Base-by-base conservation (phyloP, 2,329 filamentous ascomycete species). In the Fusarium stilboides region DNA sequence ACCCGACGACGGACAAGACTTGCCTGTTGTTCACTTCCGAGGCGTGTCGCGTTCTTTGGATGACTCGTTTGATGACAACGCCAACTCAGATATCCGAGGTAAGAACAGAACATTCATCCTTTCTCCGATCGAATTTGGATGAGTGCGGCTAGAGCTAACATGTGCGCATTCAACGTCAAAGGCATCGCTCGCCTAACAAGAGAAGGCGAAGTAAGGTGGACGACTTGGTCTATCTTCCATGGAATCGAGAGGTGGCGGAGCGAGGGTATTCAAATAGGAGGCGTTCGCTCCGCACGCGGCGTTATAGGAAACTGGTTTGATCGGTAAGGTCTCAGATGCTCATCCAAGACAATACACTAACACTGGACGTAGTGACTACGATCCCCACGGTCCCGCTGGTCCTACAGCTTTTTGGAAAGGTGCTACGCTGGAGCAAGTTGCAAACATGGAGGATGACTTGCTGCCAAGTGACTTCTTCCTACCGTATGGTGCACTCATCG, bases 381-480 rank as follows among this genome's bases (percentile, higher is more conserved):
- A 92, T 65, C 77, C 81, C 1, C 87, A 90, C 70, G 92, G 92
- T 0, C 92, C 92, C 0, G 91, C 86, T 3, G 92, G 92, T 0
- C 92, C 92, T 2, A 93, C 90, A 2, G 90, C 89, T 0, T 94
- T 93, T 73, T 95, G 92, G 92, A 94, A 94, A 79, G 82, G 90
- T 13, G 86, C 83, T 43, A 88, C 92, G 69, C 78, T 80, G 17
- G 75, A 77, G 26, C 63, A 68, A 55, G 71, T 60, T 37, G 68
- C 34, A 20, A 69, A 58, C 9, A 65, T 70, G 47, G 74, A 76
- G 40, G 72, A 78, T 10, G 77, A 78, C 46, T 62, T 79, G 28
- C 73, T 80, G 6, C 72, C 76, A 8, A 74, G 62, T 9, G 76
- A 78, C 15, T 77, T 78, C n/a, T 70, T 79, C 28, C 33, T 77